Evolutionary conservation across 2,329 filamentous ascomycete species (phyloP).

Genomic region (Metarhizium brunneum): DNA sequence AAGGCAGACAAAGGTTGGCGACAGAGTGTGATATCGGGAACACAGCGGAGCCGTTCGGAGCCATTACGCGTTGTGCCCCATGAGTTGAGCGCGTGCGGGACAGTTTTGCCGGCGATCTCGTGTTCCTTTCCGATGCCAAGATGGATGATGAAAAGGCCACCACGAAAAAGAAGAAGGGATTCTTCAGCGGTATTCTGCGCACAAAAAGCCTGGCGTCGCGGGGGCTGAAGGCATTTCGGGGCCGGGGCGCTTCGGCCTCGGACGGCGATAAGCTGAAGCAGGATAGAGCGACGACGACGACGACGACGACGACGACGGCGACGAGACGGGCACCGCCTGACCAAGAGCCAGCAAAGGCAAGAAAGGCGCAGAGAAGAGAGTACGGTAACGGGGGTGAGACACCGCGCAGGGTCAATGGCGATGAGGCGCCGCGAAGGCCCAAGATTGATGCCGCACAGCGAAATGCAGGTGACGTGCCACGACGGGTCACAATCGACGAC

Average conservation of each 20-base stretch:
- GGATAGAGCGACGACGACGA: background rate
- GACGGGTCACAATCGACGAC: background rate
- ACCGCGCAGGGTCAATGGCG: background rate
- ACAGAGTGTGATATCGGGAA: background rate
- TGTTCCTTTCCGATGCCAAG: conserved; percentile 11
- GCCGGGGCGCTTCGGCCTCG: background rate
- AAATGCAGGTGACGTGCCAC: background rate
- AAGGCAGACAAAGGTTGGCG: background rate
- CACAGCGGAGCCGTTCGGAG: background rate
- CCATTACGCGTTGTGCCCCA: background rate
- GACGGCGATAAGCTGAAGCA: background rate
- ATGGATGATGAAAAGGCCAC: conserved; percentile 24
- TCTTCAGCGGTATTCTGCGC: conserved; percentile 41
- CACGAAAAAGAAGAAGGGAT: conserved; percentile 31
- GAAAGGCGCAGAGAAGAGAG: background rate
- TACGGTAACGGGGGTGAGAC: background rate
- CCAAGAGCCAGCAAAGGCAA: background rate
- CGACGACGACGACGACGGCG: background rate
- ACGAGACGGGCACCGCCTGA: background rate
- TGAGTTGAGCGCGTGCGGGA: background rate
- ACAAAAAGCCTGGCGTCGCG: conserved; percentile 30
- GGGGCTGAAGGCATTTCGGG: conserved; percentile 5
- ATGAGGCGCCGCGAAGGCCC: background rate
- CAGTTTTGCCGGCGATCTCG: background rate
- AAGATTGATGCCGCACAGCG: background rate